Evolutionary conservation across 2,329 filamentous ascomycete species (phyloP), one percentile per base, ranked within the genome.

Genomic region (Scleromitrula shiraiana): DNA sequence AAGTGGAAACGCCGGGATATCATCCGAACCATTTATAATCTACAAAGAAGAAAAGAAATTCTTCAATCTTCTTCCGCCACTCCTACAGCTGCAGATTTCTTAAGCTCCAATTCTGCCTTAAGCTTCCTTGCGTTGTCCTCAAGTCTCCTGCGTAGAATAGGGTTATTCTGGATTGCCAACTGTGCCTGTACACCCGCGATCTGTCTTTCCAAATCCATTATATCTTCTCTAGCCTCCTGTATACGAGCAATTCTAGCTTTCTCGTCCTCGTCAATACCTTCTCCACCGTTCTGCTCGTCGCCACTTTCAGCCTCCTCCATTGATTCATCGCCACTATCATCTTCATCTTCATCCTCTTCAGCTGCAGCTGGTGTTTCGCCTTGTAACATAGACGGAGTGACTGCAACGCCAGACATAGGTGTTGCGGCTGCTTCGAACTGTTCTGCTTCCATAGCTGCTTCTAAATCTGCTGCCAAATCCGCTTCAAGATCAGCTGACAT

Each of bases 51-150:
- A n/a, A n/a, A n/a, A n/a, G n/a, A n/a, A n/a, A n/a, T n/a, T n/a
- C n/a, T n/a, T n/a, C 49, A 53, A 42, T 59, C 53, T 8, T 60
- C 59, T 30, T 64, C 62, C 5, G 54, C 61, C 40, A 63, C 62
- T 12, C 54, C 60, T 45, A 72, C 63, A 27, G 65, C 64, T 14
- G n/a, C n/a, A n/a, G 61, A 64, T 58, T 70, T 71, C 65, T 78
- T 79, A 42, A 77, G 61, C 50, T 74, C 68, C 54, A 79, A 60
- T 53, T 78, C 73, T n/a, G 69, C 67, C 62, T 73, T 71, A 46
- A 78, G 61, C 46, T 68, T 71, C 23, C 70, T 65, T 38, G 78
- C 67, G 50, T 70, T 74, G 36, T 68, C 67, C 56, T 70, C 64
- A 46, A 75, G 63, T 48, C 75, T 67, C 53, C 68, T 65, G 61